These are phyloP conservation scores for Vachellia collinsii DNA, from an alignment of 306 rosid genomes.

Conservation along the genomic window DNA sequence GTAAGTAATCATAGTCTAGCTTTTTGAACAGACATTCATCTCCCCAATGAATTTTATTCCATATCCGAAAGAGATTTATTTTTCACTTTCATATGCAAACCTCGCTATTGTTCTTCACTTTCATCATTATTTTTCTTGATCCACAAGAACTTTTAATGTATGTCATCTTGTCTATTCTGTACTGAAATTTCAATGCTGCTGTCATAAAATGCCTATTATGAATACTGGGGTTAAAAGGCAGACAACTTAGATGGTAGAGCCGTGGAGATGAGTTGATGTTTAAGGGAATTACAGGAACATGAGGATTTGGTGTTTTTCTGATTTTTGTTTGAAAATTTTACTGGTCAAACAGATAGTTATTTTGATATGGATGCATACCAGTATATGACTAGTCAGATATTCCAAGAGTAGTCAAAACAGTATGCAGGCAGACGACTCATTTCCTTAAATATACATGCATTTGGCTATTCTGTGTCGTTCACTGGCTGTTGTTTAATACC, in stretches of 20 bases:
- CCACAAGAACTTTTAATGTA: conserved; percentile 3
- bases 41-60: conserved; percentile 13
- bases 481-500: conserved; percentile 1
- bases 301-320: conserved; percentile 2
- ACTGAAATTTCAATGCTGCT: background rate
- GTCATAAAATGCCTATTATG: background rate
- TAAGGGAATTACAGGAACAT: conserved; percentile 21
- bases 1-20: conserved; percentile 55
- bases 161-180: conserved; percentile 12
- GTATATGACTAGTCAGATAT: conserved; percentile 17
- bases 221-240: conserved; percentile 14
- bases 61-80: conserved; percentile 26
- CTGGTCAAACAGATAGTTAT: conserved; percentile 8
- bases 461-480: background rate
- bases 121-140: conserved; percentile 14
- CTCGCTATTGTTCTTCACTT: background rate
- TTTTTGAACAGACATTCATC: conserved; percentile 16
- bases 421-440: conserved; percentile 22
- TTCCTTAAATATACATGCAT: conserved; percentile 20
- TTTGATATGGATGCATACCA: conserved; percentile 14
- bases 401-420: conserved; percentile 30
- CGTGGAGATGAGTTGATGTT: conserved; percentile 14
- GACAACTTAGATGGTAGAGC: conserved; percentile 17
- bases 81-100: conserved; percentile 11
- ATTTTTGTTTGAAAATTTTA: conserved; percentile 7